Evolutionary conservation across 169 alveolate genomes (phyloP), one percentile per base, ranked within the genome.

Genomic region (Eimeria acervulina): DNA sequence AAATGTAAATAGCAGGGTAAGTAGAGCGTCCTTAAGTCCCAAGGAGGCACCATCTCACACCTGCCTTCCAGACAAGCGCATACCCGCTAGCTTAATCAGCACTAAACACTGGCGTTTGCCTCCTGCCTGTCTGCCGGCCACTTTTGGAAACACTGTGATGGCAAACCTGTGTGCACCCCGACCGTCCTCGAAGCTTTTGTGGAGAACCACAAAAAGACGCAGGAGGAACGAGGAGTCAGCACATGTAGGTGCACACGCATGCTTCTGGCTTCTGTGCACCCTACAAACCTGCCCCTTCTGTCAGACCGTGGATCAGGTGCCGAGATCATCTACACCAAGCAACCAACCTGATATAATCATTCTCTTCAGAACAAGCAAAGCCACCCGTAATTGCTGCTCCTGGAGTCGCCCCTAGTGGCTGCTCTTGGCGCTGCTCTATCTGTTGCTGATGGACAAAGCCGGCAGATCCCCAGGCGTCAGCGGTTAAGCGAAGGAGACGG

Each of bases 401-500:
- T 81, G 47, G 42, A 81, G 38, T 12, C 33, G 68, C 42, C 42
- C 28, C 70, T 47, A n/a, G 72, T 28, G 90, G 90, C 19, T 47
- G 90, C 72, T 26, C 90, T 28, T 3, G 72, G 61, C 17, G 90
- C 63, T 81, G 47, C 38, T 76, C 15, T 76, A 76, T 10, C 78
- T 38, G 87, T 76, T 76, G 33, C 36, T 44, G 10, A 40, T 40
- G 55, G 61, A 31, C 21, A 26, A 8, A 8, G 61, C 0, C 31
- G 63, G 61, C 61, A 40, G 61, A 23, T 47, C 70, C 70, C 26
- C 26, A 28, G 8, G 70, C 47, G 10, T 84, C 93, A 84, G 59
- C 93, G 55, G 80, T 68, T 84, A 33, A 84, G 93, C 51, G 93
- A 4, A 17, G 93, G 93, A 0, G 93, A 84, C 28, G 93, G 93